Evolutionary conservation across 139 green algal genomes (phyloP).

Genomic region (Edaphochlamys debaryana): DNA sequence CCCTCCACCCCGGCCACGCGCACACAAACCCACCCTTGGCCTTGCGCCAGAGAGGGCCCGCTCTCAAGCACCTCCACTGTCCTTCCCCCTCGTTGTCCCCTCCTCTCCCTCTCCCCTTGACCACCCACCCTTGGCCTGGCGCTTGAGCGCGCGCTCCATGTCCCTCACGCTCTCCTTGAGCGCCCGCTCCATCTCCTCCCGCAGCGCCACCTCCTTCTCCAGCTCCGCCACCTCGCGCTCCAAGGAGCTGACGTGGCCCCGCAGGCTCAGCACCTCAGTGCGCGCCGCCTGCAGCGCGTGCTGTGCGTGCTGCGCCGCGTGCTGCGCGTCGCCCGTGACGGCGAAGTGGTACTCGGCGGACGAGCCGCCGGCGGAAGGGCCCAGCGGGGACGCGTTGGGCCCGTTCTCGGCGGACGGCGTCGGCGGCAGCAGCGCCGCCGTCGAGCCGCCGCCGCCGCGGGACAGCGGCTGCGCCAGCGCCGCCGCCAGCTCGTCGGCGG

Average conservation of each 20-base stretch:
- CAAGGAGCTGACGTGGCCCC: background rate
- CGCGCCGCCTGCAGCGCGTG: constrained; percentile 34
- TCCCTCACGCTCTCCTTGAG: constrained; percentile 69
- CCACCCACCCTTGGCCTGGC: constrained; percentile 40
- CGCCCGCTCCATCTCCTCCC: constrained; percentile 65
- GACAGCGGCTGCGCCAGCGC: background rate
- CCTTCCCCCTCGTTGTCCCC: background rate
- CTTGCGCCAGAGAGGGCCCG: too few species aligned
- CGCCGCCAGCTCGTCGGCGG: background rate
- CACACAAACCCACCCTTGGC: too few species aligned
- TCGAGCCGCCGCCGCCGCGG: background rate
- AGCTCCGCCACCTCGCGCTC: constrained; percentile 57
- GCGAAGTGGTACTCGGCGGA: background rate
- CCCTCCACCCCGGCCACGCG: too few species aligned
- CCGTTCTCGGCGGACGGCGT: background rate
- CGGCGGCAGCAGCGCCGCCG: constrained; percentile 8
- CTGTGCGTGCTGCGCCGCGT: too few species aligned
- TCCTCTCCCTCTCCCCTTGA: background rate
- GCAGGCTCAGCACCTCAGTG: constrained; percentile 18
- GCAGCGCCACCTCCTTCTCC: constrained; percentile 54
- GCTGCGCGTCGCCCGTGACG: background rate
- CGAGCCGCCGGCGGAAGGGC: background rate
- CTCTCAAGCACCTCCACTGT: background rate
- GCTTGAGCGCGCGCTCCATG: constrained; percentile 47
- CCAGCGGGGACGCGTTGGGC: background rate